These are phyloP conservation scores for Fragilaria radians DNA, from an alignment of 108 stramenopile genomes.

Conservation along the genomic window DNA sequence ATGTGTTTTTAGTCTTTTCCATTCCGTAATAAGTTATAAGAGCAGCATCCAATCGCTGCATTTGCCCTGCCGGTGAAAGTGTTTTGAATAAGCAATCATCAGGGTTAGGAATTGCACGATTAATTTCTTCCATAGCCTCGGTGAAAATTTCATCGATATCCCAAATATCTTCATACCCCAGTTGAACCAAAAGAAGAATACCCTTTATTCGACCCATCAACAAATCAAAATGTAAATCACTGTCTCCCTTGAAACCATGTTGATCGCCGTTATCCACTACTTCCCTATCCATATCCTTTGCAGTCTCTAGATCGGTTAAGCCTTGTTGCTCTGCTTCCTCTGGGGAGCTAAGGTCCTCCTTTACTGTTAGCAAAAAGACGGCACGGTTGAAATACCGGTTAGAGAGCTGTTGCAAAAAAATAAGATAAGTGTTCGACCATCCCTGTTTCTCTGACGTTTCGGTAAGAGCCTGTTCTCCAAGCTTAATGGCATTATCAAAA, in stretches of 20 bases:
- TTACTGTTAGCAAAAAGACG: conserved; percentile 33
- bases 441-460: conserved; percentile 8
- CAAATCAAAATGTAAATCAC: conserved; percentile 32
- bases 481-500: conserved; percentile 23
- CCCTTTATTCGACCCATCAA: conserved; percentile 39
- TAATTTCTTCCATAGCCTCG: conserved; percentile 28
- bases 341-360: conserved; percentile 17
- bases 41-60: conserved; percentile 50
- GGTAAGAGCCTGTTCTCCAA: no score
- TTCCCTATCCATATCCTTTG: conserved; percentile 26
- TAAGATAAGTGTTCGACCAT: no score
- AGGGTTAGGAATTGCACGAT: conserved; percentile 27
- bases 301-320: conserved; percentile 20
- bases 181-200: conserved; percentile 18
- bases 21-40: conserved; percentile 22
- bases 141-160: conserved; percentile 36
- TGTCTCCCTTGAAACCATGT: conserved; percentile 8
- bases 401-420: conserved; percentile 44
- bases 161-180: conserved; percentile 34
- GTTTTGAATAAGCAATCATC: conserved; percentile 30
- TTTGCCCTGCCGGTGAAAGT: conserved; percentile 28
- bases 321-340: conserved; percentile 25
- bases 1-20: conserved; percentile 17
- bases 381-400: conserved; percentile 64
- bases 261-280: conserved; percentile 37